Evolutionary conservation across 2,329 filamentous ascomycete genomes (phyloP), one percentile per base, ranked within the genome.

Genomic region (Tolypocladium cylindrosporum): DNA sequence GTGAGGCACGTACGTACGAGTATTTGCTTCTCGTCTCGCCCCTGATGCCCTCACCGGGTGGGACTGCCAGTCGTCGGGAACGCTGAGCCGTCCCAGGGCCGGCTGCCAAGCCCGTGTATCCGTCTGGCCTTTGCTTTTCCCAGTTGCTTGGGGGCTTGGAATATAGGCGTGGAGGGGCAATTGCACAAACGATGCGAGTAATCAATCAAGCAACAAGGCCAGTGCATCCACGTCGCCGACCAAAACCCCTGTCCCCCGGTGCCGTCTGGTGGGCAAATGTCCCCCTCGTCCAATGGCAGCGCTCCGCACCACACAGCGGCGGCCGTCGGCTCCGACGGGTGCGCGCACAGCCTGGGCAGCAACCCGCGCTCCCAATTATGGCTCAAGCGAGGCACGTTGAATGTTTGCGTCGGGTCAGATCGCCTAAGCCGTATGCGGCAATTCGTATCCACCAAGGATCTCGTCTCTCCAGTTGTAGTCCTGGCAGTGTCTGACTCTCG

Each of bases 301-400:
- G 40, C 31, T 50, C 11, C 34, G 48, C 55, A 40, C 43, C 24
- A 54, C 37, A 13, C 34, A 36, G 50, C 36, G 34, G 8, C 45
- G 27, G 21, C 21, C 21, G 51, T 43, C 57, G 58, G 61, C 60
- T 62, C 60, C 61, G 61, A 63, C 61, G 61, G 61, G 55, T 60
- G 61, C 61, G 59, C 61, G 55, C 59, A 57, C 59, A 43, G 57
- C 57, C 59, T 52, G 56, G 54, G 57, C 55, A 40, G 43, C 50
- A 19, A 39, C 50, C 54, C 55, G 41, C 41, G 27, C 56, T 45
- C 24, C 48, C 55, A 42, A 52, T 21, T 34, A 24, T 45, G 24
- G 43, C 43, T 31, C 24, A 16, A 24, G n/a, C 42, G 21, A 27
- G 27, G 43, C 43, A 45, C 24, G 14, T 50, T 8, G 16, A 50